Base-by-base conservation (phyloP, 768 basidiomycete genomes). In the Psilocybe tampanensis region DNA sequence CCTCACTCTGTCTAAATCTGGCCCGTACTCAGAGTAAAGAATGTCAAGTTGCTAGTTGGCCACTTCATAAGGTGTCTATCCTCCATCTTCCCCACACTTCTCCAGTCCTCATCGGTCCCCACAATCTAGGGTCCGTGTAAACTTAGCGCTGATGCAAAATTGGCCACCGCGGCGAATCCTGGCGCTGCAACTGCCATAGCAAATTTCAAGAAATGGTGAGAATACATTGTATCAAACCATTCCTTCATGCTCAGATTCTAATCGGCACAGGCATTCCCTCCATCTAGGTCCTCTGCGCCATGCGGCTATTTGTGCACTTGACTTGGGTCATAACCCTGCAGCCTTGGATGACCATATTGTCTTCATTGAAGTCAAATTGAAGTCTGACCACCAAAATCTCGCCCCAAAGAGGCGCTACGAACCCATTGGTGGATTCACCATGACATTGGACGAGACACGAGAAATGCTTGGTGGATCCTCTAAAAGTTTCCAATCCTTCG, bases 11-110 rank as follows among this genome's bases (percentile, higher is more conserved):
- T 52, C 55, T 57, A 55, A 54, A 56, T 58, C 34, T 24, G 59
- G 59, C 26, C 5, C 41, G 21, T 44, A 45, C 52, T 47, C 54
- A 66, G 66, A 67, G 61, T 59, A 66, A 64, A 55, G 63, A 62
- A 64, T 68, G 68, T 36, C 65, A 69, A 59, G 58, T 64, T 23
- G 66, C 65, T 2, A 68, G 60, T 57, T 70, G 65, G 62, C 66
- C 63, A 41, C 61, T 65, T 60, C 66, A 68, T 55, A 66, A 68
- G 58, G 61, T 52, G 34, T 54, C 32, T 39, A 36, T 52, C 41
- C 44, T 45, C 55, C 33, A 48, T 42, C 56, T 49, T 36, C 33
- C 52, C 26, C 42, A 44, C 47, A 24, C 26, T 39, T 43, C 52
- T 32, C 47, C 36, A 50, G 44, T 42, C 53, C 32, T 33, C n/a